phyloP scores from a whole-genome alignment of 371 early-diverging fungal species.

The Mucor racemosus region DNA sequence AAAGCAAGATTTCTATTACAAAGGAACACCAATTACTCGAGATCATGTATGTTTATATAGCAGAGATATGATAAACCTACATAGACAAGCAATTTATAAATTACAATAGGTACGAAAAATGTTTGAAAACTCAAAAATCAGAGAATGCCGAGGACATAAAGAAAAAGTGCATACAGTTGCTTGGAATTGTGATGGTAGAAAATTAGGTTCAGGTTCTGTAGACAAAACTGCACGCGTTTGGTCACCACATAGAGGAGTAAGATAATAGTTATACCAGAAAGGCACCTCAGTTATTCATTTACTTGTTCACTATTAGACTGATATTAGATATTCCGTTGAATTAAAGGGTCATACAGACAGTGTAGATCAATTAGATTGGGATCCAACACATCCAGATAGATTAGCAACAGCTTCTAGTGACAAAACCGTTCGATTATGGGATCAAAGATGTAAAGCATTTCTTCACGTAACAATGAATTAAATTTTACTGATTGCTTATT shows the following conservation, averaged over 20 bases:
- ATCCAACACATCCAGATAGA: slow-evolving; percentile 75
- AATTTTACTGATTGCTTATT: too few relatives aligned
- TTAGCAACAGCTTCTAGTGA: slow-evolving; percentile 88
- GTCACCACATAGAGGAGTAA: slow-evolving; percentile 68
- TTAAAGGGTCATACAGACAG: slow-evolving; percentile 85
- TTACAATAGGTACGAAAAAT: slow-evolving; percentile 7
- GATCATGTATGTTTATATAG: not conserved
- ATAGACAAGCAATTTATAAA: too few relatives aligned
- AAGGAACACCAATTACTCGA: too few relatives aligned
- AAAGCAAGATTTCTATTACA: too few relatives aligned
- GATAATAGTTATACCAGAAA: not conserved
- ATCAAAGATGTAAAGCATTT: slow-evolving; percentile 66
- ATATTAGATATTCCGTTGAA: slow-evolving; percentile 64
- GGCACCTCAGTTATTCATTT: too few relatives aligned
- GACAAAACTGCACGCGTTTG: slow-evolving; percentile 75
- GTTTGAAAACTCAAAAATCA: slow-evolving; percentile 38
- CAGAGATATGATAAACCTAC: not conserved
- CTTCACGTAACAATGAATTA: too few relatives aligned
- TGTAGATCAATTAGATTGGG: slow-evolving; percentile 86
- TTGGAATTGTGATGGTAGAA: slow-evolving; percentile 71
- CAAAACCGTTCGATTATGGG: slow-evolving; percentile 88
- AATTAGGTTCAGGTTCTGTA: slow-evolving; percentile 69
- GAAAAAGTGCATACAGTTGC: slow-evolving; percentile 69
- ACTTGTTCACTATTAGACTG: slow-evolving; percentile 47
- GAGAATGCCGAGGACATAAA: slow-evolving; percentile 63